Evolutionary conservation across 371 early-diverging fungal species (phyloP).

Genomic region (Smittium mucronatum): DNA sequence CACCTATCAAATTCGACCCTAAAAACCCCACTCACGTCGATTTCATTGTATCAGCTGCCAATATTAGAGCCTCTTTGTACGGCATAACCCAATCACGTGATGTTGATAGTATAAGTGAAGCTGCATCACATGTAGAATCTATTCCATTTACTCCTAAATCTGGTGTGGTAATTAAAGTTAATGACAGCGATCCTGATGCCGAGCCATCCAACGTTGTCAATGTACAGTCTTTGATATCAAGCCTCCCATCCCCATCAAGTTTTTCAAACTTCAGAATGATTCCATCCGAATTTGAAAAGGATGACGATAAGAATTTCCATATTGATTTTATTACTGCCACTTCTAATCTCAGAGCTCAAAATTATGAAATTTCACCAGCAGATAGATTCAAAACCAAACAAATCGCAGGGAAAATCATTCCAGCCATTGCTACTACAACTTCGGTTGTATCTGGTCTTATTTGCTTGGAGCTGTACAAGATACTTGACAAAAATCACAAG

Average conservation of each 20-base stretch:
- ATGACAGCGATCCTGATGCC: constrained; percentile 58
- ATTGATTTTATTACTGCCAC: constrained; percentile 98
- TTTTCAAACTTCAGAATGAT: constrained; percentile 62
- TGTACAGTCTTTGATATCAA: constrained; percentile 49
- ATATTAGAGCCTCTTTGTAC: constrained; percentile 92
- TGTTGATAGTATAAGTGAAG: constrained; percentile 48
- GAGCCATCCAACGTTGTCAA: constrained; percentile 35
- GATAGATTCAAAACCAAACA: constrained; percentile 96
- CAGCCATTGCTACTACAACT: constrained; percentile 99
- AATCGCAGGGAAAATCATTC: constrained; percentile 99
- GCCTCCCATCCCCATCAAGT: constrained; percentile 57
- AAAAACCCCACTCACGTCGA: constrained; percentile 71
- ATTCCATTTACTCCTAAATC: constrained; percentile 81
- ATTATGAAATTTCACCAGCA: constrained; percentile 89
- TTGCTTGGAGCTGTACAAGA: constrained; percentile 95
- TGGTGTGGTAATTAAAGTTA: constrained; percentile 93
- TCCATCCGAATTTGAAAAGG: constrained; percentile 97
- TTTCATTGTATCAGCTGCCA: constrained; percentile 86
- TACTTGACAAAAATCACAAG: constrained; percentile 45
- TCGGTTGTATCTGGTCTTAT: constrained; percentile 97
- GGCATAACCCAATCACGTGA: constrained; percentile 66
- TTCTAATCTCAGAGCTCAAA: constrained; percentile 93
- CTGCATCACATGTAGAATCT: constrained; percentile 52
- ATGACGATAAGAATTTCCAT: constrained; percentile 98
- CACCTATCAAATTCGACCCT: constrained; percentile 65